Base-by-base conservation (phyloP, 1,284 basidiomycete species). In the Takashimella koratensis region DNA sequence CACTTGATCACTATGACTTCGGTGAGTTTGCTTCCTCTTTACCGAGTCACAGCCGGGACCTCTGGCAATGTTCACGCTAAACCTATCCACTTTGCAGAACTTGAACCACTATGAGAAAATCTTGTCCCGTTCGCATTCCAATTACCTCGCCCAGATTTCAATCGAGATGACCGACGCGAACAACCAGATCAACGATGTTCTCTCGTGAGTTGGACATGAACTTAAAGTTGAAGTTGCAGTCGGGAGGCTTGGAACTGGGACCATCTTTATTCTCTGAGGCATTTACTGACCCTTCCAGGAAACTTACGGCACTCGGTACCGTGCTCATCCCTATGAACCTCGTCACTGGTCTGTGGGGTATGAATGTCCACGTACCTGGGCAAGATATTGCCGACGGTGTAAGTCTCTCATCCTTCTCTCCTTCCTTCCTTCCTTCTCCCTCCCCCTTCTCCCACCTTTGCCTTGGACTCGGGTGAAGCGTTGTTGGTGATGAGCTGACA, bases 111-210 rank as follows among this genome's bases (percentile, higher is more conserved):
- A 97, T 79, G 94, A 98, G 74, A 98, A 98, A 81, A 98, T 98
- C 72, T 82, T 98, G 6, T 98, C 94, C 2, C 86, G 95, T 25
- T 98, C 95, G 42, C 95, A 98, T 77, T 97, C 93, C n/a, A 98
- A 98, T 75, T 98, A 97, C 78, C 86, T 97, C 51, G 94, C 94
- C 1, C 94, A 97, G 70, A 98, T 97, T 65, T 94, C 90, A 41
- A 96, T 97, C 76, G 94, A 97, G 78, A 97, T 96, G 93, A 97
- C 95, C 26, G 95, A 98, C 70, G 96, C 96, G 50, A 99, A 99
- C 79, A 98, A 99, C 76, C 94, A 97, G 78, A 98, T 98, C 79
- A 99, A 99, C 77, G 94, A 98, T 73, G 95, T 99, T 3, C 83
- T 99, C 4, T 71, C 70, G 66, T 71, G 27, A 56, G 68, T 63